phyloP scores from a whole-genome alignment of 495 filamentous ascomycete genomes.

The Podospora sp. region DNA sequence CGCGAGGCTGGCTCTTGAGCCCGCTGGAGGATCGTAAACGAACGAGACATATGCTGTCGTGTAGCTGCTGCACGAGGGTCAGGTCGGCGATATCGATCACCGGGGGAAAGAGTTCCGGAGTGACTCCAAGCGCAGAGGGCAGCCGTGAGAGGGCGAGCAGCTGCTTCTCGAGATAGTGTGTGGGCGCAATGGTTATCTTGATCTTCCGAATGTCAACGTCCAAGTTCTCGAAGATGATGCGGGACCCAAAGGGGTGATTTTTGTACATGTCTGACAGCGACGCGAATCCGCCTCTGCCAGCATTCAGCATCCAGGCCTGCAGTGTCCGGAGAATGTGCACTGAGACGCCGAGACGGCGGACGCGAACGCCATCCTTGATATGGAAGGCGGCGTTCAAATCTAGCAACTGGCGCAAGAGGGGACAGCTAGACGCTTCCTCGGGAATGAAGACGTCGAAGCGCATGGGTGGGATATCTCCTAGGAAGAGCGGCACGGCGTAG shows the following conservation, averaged over 20 bases:
- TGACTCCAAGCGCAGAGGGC: conserved; percentile 32
- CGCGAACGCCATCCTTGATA: conserved; percentile 46
- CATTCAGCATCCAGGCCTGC: conserved; percentile 42
- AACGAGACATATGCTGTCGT: conserved; percentile 52
- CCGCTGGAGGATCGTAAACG: conserved; percentile 27
- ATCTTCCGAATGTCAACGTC: conserved; percentile 41
- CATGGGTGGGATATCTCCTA: conserved; percentile 43
- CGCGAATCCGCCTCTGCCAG: conserved; percentile 11
- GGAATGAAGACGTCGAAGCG: conserved; percentile 55
- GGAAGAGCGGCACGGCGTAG: conserved; percentile 48
- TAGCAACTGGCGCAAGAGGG: conserved; percentile 44
- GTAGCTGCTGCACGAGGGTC: conserved; percentile 44
- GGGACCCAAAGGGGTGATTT: conserved; percentile 48
- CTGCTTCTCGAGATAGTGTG: conserved; percentile 47
- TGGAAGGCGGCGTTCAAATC: conserved; percentile 49
- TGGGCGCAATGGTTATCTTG: conserved; percentile 42
- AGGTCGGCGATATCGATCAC: conserved; percentile 45
- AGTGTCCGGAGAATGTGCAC: conserved; percentile 47
- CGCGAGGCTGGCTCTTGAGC: conserved; percentile 6
- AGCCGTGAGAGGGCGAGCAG: conserved; percentile 39
- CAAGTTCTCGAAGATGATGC: conserved; percentile 49
- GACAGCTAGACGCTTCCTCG: conserved; percentile 36
- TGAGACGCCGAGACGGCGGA: conserved; percentile 46
- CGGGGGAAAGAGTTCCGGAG: conserved; percentile 35
- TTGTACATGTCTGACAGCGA: conserved; percentile 29